Evolutionary conservation across 129 eudicot species (phyloP).

Genomic region (Smallanthus sonchifolius): DNA sequence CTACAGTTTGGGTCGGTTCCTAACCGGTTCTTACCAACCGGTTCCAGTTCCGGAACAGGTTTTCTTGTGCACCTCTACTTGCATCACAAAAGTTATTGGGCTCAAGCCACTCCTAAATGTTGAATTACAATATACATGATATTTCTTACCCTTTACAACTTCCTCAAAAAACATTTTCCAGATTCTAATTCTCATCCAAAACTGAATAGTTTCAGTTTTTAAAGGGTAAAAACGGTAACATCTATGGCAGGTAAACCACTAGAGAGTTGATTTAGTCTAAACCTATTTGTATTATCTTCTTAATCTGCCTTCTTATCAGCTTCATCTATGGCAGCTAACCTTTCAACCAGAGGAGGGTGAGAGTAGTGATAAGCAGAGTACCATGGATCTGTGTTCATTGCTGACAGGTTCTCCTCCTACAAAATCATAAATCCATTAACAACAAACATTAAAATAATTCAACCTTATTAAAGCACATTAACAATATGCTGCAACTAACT

Average conservation of each 20-base stretch:
- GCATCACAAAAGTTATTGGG: too few relatives aligned
- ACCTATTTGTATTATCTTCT: neutral
- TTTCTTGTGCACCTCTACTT: too few relatives aligned
- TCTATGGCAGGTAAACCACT: neutral
- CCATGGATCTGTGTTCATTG: constrained; percentile 99
- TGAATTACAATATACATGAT: neutral
- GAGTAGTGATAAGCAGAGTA: constrained; percentile 95
- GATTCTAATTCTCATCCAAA: neutral
- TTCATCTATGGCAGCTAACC: constrained; percentile 82
- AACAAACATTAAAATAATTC: neutral
- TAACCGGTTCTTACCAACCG: too few relatives aligned
- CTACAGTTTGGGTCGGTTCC: too few relatives aligned
- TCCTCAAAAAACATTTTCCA: neutral
- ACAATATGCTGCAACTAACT: neutral
- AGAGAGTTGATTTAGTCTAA: neutral
- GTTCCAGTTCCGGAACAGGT: too few relatives aligned
- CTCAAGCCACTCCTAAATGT: neutral
- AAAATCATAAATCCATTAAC: neutral
- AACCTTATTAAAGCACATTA: neutral
- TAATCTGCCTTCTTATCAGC: constrained; percentile 71
- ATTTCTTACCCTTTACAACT: neutral
- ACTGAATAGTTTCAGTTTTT: neutral
- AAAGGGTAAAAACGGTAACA: neutral
- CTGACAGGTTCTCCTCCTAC: constrained; percentile 93
- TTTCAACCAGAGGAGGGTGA: constrained; percentile 96